Evolutionary conservation across 805 yeast species (phyloP).

Genomic region (Kodamaea nitidulidarum): DNA sequence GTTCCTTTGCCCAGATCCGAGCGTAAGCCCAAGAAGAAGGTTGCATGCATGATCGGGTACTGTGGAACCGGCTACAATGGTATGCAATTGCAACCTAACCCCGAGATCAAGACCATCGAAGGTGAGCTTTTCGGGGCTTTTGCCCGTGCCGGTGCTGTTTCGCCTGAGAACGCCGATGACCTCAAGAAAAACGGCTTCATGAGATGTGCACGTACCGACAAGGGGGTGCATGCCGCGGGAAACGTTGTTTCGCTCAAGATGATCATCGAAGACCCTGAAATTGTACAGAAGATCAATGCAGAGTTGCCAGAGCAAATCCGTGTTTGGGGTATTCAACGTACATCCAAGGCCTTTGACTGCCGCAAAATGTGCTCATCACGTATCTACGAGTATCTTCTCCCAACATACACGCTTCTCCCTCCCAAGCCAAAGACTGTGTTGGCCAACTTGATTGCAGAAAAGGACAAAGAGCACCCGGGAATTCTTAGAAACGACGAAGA

Average conservation of each 20-base stretch:
- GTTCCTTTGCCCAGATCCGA: slow-evolving; percentile 53
- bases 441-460: slow-evolving; percentile 53
- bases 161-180: slow-evolving; percentile 82
- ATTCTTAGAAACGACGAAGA: slow-evolving; percentile 60
- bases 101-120: slow-evolving; percentile 85
- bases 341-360: slow-evolving; percentile 89
- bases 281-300: slow-evolving; percentile 68
- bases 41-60: slow-evolving; percentile 86
- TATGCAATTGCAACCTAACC: slow-evolving; percentile 77
- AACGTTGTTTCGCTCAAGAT: slow-evolving; percentile 81
- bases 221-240: slow-evolving; percentile 98
- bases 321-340: slow-evolving; percentile 89
- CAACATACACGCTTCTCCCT: slow-evolving; percentile 84
- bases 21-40: slow-evolving; percentile 82
- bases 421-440: slow-evolving; percentile 78
- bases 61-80: slow-evolving; percentile 97
- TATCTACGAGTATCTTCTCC: slow-evolving; percentile 88
- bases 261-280: slow-evolving; percentile 76
- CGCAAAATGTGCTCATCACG: slow-evolving; percentile 95
- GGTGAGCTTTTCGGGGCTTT: slow-evolving; percentile 83
- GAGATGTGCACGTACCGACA: slow-evolving; percentile 87
- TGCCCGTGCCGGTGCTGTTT: slow-evolving; percentile 81
- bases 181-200: slow-evolving; percentile 82
- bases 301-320: slow-evolving; percentile 81
- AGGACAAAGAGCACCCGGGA: slow-evolving; percentile 54